phyloP scores from a whole-genome alignment of 1,284 basidiomycete species.

The Trichosporon asahii region DNA sequence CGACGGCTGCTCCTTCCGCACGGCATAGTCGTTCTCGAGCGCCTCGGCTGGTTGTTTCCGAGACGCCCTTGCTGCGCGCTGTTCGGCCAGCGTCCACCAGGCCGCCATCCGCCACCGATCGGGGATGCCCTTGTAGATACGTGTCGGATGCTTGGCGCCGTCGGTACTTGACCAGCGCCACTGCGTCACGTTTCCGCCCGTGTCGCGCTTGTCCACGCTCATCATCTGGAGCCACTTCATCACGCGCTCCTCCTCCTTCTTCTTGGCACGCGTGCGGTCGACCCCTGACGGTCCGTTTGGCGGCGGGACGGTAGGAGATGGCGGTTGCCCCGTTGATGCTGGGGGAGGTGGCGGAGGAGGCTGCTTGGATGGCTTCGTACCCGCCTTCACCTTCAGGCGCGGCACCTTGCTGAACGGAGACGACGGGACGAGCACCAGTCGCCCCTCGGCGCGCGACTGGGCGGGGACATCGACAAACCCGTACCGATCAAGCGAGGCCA shows the following conservation, averaged over 20 bases:
- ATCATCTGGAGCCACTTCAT: slow-evolving; percentile 89
- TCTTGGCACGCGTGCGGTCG: slow-evolving; percentile 22
- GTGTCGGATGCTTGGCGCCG: slow-evolving; percentile 58
- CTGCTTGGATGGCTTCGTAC: neutral
- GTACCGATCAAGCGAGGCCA: slow-evolving; percentile 70
- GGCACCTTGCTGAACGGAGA: slow-evolving; percentile 64
- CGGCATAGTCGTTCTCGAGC: slow-evolving; percentile 57
- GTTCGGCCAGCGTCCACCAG: slow-evolving; percentile 71
- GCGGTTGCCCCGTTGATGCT: neutral
- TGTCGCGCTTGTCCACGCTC: slow-evolving; percentile 60
- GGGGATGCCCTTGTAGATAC: slow-evolving; percentile 89
- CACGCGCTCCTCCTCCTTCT: slow-evolving; percentile 68
- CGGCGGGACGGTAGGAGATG: slow-evolving; percentile 19
- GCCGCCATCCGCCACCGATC: slow-evolving; percentile 91
- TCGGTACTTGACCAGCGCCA: slow-evolving; percentile 66
- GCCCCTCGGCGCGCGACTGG: slow-evolving; percentile 60
- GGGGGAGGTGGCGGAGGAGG: neutral
- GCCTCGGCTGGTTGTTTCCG: slow-evolving; percentile 24
- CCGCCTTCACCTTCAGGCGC: slow-evolving; percentile 44
- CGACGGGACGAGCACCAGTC: slow-evolving; percentile 65
- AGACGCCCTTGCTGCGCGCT: slow-evolving; percentile 33
- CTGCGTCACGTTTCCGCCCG: slow-evolving; percentile 68
- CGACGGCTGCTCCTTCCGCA: slow-evolving; percentile 69
- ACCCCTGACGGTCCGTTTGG: slow-evolving; percentile 13
- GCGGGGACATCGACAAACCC: slow-evolving; percentile 74